Base-by-base conservation (phyloP, 2,329 filamentous ascomycete genomes). In the Zymoseptoria crescenta region DNA sequence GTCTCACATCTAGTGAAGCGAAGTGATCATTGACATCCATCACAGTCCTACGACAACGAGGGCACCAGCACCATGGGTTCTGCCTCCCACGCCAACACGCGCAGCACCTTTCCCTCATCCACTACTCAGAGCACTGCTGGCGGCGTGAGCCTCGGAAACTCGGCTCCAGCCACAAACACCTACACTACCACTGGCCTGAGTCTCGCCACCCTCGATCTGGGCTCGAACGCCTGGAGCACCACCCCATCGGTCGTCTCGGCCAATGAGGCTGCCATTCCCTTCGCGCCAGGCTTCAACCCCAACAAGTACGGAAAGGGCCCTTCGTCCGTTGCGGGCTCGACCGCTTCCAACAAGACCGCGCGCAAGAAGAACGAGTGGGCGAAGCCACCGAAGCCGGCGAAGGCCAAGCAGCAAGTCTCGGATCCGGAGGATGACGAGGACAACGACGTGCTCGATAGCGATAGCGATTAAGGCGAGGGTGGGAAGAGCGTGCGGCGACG, bases 101-200 rank as follows among this genome's bases (percentile, higher is more conserved):
- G 29, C 8, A 60, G 59, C 55, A 65, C 63, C 10, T 61, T 55
- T 49, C 59, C 59, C 1, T 59, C 59, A 16, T 49, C 27, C 20
- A 50, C 19, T 28, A 13, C 45, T 19, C 19, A 41, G 9, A 54
- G 58, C 54, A 55, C 56, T 56, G 54, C 48, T 19, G 60, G 58
- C 13, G 63, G 61, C 49, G 59, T 64, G 20, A 49, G 35, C 49
- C 48, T 64, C 24, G 41, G 48, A 9, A 49, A 58, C 52, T 60
- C 52, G 49, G 56, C 41, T 28, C 16, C 27, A 3, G 41, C 49
- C 24, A 48, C 53, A 2, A 29, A 21, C 8, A 52, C 50, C 16
- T 19, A 51, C 16, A 29, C 2, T 4, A 24, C 2, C 24, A 4
- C 24, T 24, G 24, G 24, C 24, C 24, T 24, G 24, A 24, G 4